A percentile compares a stretch with the other conserved stretches of the same genome.
Evolutionary conservation across 352 stramenopile species (phyloP).

Genomic region (Pseudoperonospora humuli): DNA sequence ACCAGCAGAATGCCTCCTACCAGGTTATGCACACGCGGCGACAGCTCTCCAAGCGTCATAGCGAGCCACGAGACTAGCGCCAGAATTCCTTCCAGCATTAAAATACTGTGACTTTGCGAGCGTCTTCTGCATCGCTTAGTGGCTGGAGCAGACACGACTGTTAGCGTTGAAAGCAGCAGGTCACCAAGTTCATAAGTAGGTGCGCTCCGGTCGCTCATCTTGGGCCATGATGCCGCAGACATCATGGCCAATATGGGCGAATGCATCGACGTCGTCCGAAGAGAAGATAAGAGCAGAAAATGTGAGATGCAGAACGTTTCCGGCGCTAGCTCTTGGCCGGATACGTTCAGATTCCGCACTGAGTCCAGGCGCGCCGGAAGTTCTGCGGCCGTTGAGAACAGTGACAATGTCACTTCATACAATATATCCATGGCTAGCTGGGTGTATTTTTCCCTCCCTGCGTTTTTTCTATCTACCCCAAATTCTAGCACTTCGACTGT

Average conservation of each 20-base stretch:
- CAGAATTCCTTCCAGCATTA: constrained; percentile 24
- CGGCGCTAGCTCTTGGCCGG: too few species aligned
- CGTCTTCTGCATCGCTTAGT: constrained; percentile 1
- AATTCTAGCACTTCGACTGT: too few species aligned
- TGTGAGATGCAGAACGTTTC: neutral
- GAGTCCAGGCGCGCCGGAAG: too few species aligned
- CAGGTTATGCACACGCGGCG: constrained; percentile 36
- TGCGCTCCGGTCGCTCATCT: constrained; percentile 6
- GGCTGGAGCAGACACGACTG: constrained; percentile 6
- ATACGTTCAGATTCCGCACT: too few species aligned
- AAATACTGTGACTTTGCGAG: constrained; percentile 20
- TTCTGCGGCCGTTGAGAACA: too few species aligned
- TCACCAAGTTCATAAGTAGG: constrained; percentile 45
- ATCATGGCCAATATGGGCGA: neutral
- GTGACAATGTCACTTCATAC: too few species aligned
- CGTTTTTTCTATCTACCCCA: too few species aligned
- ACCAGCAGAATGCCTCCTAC: constrained; percentile 48
- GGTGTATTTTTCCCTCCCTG: too few species aligned
- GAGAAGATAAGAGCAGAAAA: too few species aligned
- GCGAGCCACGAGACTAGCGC: constrained; percentile 24
- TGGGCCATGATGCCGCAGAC: constrained; percentile 5
- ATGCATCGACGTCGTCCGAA: constrained; percentile 5
- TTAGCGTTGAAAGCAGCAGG: constrained; percentile 34
- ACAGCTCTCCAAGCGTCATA: constrained; percentile 21
- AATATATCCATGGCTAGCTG: too few species aligned